Evolutionary conservation across 2,329 filamentous ascomycete species (phyloP).

Genomic region (Xylaria sp.): DNA sequence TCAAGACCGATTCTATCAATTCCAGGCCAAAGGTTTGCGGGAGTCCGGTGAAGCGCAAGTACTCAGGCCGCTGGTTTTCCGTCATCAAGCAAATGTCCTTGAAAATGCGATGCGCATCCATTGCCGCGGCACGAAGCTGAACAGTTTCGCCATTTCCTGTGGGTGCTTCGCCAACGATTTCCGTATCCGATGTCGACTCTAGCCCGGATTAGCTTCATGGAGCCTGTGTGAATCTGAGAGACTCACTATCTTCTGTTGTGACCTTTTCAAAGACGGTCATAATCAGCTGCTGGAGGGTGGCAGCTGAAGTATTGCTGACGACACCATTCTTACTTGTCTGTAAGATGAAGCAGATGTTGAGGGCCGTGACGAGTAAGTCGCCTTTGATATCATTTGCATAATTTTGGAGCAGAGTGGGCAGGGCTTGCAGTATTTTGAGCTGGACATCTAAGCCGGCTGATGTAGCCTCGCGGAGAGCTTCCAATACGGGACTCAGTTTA

Average conservation of each 20-base stretch:
- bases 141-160: slow-evolving; percentile 69
- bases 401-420: slow-evolving; percentile 90
- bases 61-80: slow-evolving; percentile 84
- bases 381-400: slow-evolving; percentile 85
- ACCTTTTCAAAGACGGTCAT: slow-evolving; percentile 95
- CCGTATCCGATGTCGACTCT: slow-evolving; percentile 62
- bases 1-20: slow-evolving; percentile 88
- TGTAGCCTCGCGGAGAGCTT: slow-evolving; percentile 86
- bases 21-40: slow-evolving; percentile 88
- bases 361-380: slow-evolving; percentile 80
- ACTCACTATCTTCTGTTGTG: slow-evolving; percentile 79
- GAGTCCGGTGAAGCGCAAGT: slow-evolving; percentile 80
- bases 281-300: slow-evolving; percentile 94
- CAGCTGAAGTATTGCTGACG: slow-evolving; percentile 94
- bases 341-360: slow-evolving; percentile 92
- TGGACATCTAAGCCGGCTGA: slow-evolving; percentile 88
- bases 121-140: slow-evolving; percentile 77
- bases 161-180: slow-evolving; percentile 74
- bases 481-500: slow-evolving; percentile 85
- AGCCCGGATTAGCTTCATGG: slow-evolving; percentile 14
- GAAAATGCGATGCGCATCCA: slow-evolving; percentile 89
- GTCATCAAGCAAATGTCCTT: slow-evolving; percentile 90
- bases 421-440: slow-evolving; percentile 91
- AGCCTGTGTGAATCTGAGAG: not conserved
- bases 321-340: slow-evolving; percentile 93